phyloP scores from a whole-genome alignment of 352 stramenopile genomes.

The Globisporangium echinulatum region DNA sequence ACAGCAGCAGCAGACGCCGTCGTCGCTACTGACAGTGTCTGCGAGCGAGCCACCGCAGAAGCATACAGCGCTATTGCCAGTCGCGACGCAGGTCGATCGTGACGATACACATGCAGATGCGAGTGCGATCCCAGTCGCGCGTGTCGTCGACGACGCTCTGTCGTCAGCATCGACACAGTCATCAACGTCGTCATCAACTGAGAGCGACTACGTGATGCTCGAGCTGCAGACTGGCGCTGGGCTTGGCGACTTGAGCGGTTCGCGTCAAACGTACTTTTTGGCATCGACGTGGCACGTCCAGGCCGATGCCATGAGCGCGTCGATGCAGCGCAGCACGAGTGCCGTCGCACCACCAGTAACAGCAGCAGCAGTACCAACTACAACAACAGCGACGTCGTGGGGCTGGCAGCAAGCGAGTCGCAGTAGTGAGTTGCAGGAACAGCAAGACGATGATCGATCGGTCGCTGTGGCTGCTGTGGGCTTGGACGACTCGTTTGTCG shows the following conservation, averaged over 20 bases:
- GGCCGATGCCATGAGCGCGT: conserved; percentile 70
- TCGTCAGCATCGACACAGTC: conserved; percentile 1
- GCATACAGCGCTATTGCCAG: neutral
- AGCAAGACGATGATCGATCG: conserved; percentile 3
- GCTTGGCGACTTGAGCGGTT: conserved; percentile 21
- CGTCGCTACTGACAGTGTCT: conserved; percentile 2
- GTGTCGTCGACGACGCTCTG: conserved; percentile 28
- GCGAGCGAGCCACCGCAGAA: no score
- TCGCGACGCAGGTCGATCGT: no score
- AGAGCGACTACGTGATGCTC: conserved; percentile 79
- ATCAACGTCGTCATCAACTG: conserved; percentile 18
- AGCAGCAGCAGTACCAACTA: neutral
- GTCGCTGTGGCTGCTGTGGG: conserved; percentile 4
- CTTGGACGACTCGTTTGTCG: conserved; percentile 70
- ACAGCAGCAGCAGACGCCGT: neutral
- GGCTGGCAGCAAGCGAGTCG: neutral
- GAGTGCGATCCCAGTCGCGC: conserved; percentile 44
- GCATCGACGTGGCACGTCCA: conserved; percentile 75
- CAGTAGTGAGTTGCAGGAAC: conserved; percentile 1
- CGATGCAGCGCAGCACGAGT: conserved; percentile 28
- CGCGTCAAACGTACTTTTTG: conserved; percentile 57
- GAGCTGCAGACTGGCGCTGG: conserved; percentile 65
- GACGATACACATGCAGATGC: neutral
- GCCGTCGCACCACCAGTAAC: neutral
- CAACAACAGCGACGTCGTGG: neutral